Percentiles rank a stretch among this genome's conserved stretches.
Evolutionary conservation across 148 eudicot genomes (phyloP).

Genomic region (Silene conica): DNA sequence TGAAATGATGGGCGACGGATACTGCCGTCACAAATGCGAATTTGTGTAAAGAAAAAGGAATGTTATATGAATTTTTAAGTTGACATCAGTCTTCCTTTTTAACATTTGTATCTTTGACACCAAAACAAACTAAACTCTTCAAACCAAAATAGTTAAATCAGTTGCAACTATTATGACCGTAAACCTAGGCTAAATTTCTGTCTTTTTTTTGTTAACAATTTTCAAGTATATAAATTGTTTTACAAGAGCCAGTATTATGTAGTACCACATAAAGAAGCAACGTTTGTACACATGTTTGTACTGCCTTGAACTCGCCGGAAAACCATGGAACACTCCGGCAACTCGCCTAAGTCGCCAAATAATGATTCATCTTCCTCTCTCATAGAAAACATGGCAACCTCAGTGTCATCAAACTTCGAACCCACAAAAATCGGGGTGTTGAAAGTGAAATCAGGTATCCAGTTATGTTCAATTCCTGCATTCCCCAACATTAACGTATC

Average conservation of each 20-base stretch:
- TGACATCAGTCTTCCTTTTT: too few relatives aligned
- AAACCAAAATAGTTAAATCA: conserved; percentile 1
- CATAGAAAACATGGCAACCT: conserved; percentile 35
- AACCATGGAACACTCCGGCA: conserved; percentile 54
- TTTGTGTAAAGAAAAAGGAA: too few relatives aligned
- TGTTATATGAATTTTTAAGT: too few relatives aligned
- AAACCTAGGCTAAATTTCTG: background rate
- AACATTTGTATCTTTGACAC: too few relatives aligned
- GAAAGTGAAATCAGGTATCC: conserved; percentile 43
- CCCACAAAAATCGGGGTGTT: conserved; percentile 40
- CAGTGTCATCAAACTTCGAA: conserved; percentile 31
- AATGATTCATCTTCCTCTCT: conserved; percentile 52
- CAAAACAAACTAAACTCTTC: background rate
- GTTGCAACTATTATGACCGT: background rate
- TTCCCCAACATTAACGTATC: conserved; percentile 22
- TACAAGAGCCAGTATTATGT: conserved; percentile 11
- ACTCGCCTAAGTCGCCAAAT: conserved; percentile 56
- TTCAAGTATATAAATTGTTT: background rate
- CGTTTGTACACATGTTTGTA: conserved; percentile 16
- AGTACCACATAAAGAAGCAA: conserved; percentile 24
- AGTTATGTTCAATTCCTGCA: conserved; percentile 33
- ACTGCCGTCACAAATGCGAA: too few relatives aligned
- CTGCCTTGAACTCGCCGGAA: conserved; percentile 27
- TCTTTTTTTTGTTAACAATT: background rate
- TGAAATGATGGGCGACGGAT: too few relatives aligned